Evolutionary conservation across 352 stramenopile genomes (phyloP), one percentile per base, ranked within the genome.

Genomic region (Pythium graminicola): DNA sequence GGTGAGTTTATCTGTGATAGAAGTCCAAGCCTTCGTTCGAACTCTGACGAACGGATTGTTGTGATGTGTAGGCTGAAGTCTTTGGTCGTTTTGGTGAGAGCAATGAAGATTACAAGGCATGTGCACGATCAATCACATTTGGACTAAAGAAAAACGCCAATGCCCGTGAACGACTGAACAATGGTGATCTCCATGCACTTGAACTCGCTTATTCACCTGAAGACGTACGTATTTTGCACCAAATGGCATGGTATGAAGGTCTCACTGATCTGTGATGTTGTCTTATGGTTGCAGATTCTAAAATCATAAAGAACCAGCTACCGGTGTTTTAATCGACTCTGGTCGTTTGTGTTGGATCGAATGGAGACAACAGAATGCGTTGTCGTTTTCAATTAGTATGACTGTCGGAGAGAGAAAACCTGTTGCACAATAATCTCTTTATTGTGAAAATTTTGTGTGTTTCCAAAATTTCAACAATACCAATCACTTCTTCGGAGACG

Each of bases 81-180:
- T 90, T 85, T 58, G 82, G 90, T 49, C 79, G 82, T 10, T 90
- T 87, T 61, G 88, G 84, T 46, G 74, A 93, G 35, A 89, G 65
- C 58, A 81, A 75, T 39, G 76, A 76, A 11, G 77, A 90, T 45
- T 93, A 93, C 68, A 72, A 72, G 40, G 62, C 66, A 38, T 83
- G 86, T 61, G 73, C 82, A 26, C 79, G 82, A 11, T 78, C 80
- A 50, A 80, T 93, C 58, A 88, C 80, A 31, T 90, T 93, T 64
- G 78, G 77, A 6, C 59, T 93, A 20, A 83, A 86, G 57, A 69
- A 76, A 28, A 86, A 90, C 64, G 59, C 64, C 23, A 58, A 64
- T 22, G 73, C 87, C 50, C 73, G 72, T 19, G 69, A 86, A 28
- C 75, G 81, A 20, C 72, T 93, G 23, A 73, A 85, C 46, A 75